phyloP scores from a whole-genome alignment of 208 protist genomes.

The Wallacemonas sp. region DNA sequence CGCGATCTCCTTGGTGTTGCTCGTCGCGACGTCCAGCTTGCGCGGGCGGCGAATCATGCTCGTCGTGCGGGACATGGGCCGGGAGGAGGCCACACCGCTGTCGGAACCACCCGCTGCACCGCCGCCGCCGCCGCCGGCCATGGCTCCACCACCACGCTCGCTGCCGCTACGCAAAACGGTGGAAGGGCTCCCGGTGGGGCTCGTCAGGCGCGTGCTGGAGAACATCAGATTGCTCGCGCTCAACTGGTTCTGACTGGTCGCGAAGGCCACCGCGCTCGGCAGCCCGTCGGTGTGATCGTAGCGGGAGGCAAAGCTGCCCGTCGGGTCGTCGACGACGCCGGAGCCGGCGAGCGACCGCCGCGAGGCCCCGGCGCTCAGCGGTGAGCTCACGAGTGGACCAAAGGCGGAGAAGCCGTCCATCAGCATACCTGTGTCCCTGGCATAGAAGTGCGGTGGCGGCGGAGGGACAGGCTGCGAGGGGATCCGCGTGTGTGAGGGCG shows the following conservation, averaged over 20 bases:
- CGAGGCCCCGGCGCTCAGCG: neutral
- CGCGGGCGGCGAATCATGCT: conserved; percentile 41
- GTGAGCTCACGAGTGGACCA: neutral
- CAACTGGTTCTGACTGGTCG: neutral
- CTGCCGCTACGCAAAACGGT: neutral
- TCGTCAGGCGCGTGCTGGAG: conserved; percentile 16
- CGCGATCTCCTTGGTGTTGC: conserved; percentile 38
- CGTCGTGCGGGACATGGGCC: conserved; percentile 33
- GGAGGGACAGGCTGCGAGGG: no score
- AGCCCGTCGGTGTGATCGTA: neutral
- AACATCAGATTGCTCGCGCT: neutral
- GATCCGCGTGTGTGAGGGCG: no score
- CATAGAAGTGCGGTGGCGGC: no score
- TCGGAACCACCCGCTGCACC: neutral
- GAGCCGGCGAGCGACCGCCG: neutral
- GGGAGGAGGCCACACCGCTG: neutral
- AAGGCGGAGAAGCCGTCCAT: neutral
- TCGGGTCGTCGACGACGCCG: neutral
- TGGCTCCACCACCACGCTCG: neutral
- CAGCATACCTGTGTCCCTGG: no score
- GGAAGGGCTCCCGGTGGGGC: conserved; percentile 12
- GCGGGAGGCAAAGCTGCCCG: neutral
- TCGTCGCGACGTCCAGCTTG: conserved; percentile 31
- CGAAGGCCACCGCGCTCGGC: neutral
- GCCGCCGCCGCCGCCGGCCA: neutral